Conservation (phyloP, 2,329 filamentous ascomycete species). For the Rachicladosporium sp. region DNA sequence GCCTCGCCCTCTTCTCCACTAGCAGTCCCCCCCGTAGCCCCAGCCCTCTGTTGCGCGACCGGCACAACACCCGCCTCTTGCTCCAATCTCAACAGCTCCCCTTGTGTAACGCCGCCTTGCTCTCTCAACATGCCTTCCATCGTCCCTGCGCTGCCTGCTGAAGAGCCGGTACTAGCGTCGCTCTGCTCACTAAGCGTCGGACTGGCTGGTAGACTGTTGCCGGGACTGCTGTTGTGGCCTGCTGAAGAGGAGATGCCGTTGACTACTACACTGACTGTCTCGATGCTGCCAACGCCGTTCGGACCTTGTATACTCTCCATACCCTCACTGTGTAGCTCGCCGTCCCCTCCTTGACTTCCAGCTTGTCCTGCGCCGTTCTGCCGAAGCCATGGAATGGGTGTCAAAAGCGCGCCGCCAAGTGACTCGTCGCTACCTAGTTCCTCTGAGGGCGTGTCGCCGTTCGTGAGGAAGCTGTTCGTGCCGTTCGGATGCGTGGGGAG, state of each 20-base stretch:
- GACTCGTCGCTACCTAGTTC: slow-evolving; percentile 82
- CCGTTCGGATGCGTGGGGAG: slow-evolving; percentile 46
- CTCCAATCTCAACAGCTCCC: slow-evolving; percentile 71
- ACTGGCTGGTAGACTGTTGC: slow-evolving; percentile 14
- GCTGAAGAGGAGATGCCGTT: slow-evolving; percentile 41
- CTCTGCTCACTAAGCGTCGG: slow-evolving; percentile 21
- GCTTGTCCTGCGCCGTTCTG: slow-evolving; percentile 8
- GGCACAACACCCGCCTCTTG: slow-evolving; percentile 72
- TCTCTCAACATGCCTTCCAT: slow-evolving; percentile 23
- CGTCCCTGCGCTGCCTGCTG: slow-evolving; percentile 16
- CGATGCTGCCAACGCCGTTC: slow-evolving; percentile 65
- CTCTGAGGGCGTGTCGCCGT: slow-evolving; percentile 39
- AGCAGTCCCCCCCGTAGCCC: background rate
- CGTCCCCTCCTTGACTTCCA: slow-evolving; percentile 19
- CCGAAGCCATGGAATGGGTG: slow-evolving; percentile 84
- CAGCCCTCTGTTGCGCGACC: slow-evolving; percentile 36
- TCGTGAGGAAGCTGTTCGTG: slow-evolving; percentile 37
- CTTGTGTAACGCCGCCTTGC: slow-evolving; percentile 58
- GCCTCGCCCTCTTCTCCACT: slow-evolving; percentile 12
- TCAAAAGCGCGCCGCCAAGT: slow-evolving; percentile 78
- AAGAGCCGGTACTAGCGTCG: slow-evolving; percentile 24
- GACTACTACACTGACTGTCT: slow-evolving; percentile 66
- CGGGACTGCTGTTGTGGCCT: slow-evolving; percentile 9
- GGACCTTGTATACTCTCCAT: slow-evolving; percentile 76
- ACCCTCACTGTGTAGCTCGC: slow-evolving; percentile 56